Evolutionary conservation across 140 eudicot genomes (phyloP).

Genomic region (Ambrosia hybrid): DNA sequence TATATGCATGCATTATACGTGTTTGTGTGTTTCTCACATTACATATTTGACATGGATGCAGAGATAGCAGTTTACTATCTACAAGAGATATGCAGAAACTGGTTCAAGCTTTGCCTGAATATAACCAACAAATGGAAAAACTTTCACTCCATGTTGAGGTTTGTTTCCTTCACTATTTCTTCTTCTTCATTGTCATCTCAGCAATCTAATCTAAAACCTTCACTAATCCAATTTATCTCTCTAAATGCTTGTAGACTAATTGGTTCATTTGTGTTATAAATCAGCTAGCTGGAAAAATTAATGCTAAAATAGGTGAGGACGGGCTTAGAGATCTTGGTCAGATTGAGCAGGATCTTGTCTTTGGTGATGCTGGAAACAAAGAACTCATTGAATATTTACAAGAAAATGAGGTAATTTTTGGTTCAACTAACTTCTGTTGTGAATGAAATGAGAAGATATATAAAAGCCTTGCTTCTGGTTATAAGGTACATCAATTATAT

Average conservation of each 20-base stretch:
- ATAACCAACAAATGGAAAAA: conserved; percentile 82
- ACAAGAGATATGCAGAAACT: conserved; percentile 89
- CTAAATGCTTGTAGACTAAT: too few relatives aligned
- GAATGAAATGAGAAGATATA: too few relatives aligned
- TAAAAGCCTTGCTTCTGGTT: too few relatives aligned
- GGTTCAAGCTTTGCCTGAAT: conserved; percentile 98
- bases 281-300: conserved; percentile 94
- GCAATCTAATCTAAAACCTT: conserved; percentile 1
- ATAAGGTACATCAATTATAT: too few relatives aligned
- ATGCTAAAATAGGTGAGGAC: conserved; percentile 54
- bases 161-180: conserved; percentile 22
- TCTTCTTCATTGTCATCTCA: too few relatives aligned
- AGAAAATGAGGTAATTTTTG: conserved; percentile 53
- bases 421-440: too few relatives aligned
- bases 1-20: too few relatives aligned
- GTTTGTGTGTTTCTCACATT: conserved; percentile 27
- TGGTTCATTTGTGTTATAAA: conserved; percentile 13
- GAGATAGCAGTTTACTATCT: conserved; percentile 81
- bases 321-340: too few relatives aligned
- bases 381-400: conserved; percentile 69
- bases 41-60: too few relatives aligned
- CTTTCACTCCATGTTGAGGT: too few relatives aligned
- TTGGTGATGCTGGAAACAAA: conserved; percentile 95
- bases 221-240: too few relatives aligned
- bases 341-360: conserved; percentile 97